Conservation (phyloP, 2,329 filamentous ascomycete species). For the Aspergillus awamori region DNA sequence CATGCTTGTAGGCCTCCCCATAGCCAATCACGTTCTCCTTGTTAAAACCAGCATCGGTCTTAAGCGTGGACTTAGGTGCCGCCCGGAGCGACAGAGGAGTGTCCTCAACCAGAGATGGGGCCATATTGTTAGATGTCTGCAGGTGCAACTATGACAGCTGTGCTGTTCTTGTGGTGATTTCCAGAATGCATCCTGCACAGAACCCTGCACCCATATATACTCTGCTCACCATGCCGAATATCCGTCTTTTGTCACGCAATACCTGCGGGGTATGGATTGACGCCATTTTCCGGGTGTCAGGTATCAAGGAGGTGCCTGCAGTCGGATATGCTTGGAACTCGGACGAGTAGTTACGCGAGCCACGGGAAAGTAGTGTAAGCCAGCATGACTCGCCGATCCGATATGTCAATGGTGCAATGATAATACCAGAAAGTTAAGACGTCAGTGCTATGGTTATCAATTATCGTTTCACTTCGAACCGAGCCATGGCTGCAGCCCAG, state of each 20-base stretch:
- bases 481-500: background rate
- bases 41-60: conserved; percentile 37
- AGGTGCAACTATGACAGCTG: background rate
- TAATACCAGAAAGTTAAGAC: background rate
- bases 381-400: background rate
- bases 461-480: background rate
- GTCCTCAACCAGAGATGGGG: conserved; percentile 38
- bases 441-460: background rate
- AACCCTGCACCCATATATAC: conserved; percentile 12
- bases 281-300: background rate
- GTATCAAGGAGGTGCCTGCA: background rate
- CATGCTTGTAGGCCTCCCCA: conserved; percentile 43
- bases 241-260: conserved; percentile 26
- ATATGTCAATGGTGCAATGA: background rate
- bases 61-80: conserved; percentile 27
- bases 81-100: conserved; percentile 28
- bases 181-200: background rate
- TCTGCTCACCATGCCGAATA: conserved; percentile 13
- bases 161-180: background rate
- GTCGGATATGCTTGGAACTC: background rate
- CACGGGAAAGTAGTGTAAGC: background rate
- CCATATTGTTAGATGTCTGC: conserved; percentile 29
- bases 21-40: conserved; percentile 43
- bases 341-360: background rate
- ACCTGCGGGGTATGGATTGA: conserved; percentile 26